Conservation (phyloP, 768 basidiomycete species). For the Termitomyces sp. region DNA sequence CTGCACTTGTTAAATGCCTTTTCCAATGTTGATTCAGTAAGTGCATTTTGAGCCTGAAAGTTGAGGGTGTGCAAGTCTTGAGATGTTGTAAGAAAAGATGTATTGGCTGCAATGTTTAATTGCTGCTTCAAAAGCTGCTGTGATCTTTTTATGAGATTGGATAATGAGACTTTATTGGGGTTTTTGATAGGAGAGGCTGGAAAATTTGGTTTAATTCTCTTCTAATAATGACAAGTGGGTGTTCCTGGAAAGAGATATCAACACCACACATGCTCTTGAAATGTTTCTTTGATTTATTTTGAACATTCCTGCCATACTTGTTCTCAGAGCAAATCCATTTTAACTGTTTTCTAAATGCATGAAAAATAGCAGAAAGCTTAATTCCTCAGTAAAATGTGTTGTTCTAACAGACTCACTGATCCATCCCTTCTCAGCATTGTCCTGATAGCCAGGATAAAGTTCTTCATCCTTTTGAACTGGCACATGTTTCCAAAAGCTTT, state of each 20-base stretch:
- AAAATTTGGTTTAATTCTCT: neutral
- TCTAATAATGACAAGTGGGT: neutral
- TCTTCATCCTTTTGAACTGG: slow-evolving; percentile 45
- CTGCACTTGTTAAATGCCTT: slow-evolving; percentile 21
- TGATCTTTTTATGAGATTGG: neutral
- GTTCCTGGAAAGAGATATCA: neutral
- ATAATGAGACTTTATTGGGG: too few relatives aligned
- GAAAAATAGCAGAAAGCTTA: neutral
- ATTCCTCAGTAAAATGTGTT: neutral
- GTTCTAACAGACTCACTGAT: slow-evolving; percentile 38
- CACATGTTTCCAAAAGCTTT: slow-evolving; percentile 53
- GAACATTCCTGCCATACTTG: neutral
- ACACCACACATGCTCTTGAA: too few relatives aligned
- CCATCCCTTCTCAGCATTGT: slow-evolving; percentile 42
- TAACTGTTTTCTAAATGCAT: slow-evolving; percentile 27
- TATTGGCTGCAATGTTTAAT: neutral
- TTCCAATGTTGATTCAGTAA: slow-evolving; percentile 10
- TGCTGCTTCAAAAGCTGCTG: neutral
- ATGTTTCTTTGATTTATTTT: neutral
- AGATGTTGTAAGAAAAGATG: neutral
- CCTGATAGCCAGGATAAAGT: slow-evolving; percentile 45
- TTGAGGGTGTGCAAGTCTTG: too few relatives aligned
- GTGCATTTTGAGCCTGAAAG: slow-evolving; percentile 3
- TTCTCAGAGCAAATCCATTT: neutral
- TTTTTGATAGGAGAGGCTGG: too few relatives aligned